These are phyloP conservation scores for Torulaspora delbrueckii DNA, from an alignment of 805 yeast genomes.

Conservation along the genomic window DNA sequence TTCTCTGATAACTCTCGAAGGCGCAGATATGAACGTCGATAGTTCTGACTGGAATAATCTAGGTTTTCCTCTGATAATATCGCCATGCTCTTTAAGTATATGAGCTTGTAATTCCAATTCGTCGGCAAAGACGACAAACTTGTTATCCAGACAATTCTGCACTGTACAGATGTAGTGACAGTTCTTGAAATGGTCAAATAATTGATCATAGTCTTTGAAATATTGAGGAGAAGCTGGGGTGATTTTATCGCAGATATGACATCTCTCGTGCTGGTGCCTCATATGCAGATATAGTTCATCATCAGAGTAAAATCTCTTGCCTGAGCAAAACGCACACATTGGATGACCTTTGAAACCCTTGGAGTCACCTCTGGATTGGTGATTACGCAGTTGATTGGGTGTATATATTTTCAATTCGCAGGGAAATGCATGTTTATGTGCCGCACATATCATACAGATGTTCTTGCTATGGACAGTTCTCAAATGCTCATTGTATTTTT, in stretches of 20 bases:
- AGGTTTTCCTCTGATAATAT: slow-evolving; percentile 28
- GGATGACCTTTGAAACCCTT: slow-evolving; percentile 88
- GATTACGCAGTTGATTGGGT: slow-evolving; percentile 58
- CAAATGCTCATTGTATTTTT: slow-evolving; percentile 60
- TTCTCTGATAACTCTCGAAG: slow-evolving; percentile 27
- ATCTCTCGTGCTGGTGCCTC: slow-evolving; percentile 78
- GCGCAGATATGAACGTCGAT: slow-evolving; percentile 48
- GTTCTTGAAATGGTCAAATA: slow-evolving; percentile 67
- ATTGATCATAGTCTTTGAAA: slow-evolving; percentile 68
- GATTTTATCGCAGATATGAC: slow-evolving; percentile 79
- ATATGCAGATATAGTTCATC: slow-evolving; percentile 83
- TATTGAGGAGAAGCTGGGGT: slow-evolving; percentile 62
- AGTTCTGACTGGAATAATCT: slow-evolving; percentile 54
- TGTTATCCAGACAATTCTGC: slow-evolving; percentile 74
- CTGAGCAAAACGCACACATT: slow-evolving; percentile 71
- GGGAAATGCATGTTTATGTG: slow-evolving; percentile 72
- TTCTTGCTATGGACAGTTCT: slow-evolving; percentile 55
- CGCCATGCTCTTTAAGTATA: slow-evolving; percentile 69
- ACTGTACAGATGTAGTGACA: slow-evolving; percentile 77
- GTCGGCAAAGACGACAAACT: slow-evolving; percentile 86
- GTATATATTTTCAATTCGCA: slow-evolving; percentile 62
- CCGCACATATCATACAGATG: slow-evolving; percentile 72
- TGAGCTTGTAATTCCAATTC: slow-evolving; percentile 85
- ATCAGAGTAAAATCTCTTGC: slow-evolving; percentile 73
- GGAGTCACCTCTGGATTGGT: slow-evolving; percentile 68